These are phyloP conservation scores for Scopulariopsis brevicaulis DNA, from an alignment of 2,329 filamentous ascomycete species.

Conservation along the genomic window DNA sequence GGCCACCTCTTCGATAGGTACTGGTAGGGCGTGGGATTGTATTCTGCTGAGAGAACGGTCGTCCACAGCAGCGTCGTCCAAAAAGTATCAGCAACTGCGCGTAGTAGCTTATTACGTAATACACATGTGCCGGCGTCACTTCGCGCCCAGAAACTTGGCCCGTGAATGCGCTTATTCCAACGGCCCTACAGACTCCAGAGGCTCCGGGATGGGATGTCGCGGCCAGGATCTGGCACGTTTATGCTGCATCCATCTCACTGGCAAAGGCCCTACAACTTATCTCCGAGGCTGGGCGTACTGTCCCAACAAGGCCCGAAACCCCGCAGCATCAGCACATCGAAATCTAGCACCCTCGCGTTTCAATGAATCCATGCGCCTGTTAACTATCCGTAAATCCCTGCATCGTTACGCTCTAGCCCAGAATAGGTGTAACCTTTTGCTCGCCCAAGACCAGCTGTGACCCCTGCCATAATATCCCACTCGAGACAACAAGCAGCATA, in stretches of 20 bases:
- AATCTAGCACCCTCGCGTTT: neutral
- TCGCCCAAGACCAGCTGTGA: neutral
- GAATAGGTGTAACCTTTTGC: neutral
- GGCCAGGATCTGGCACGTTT: neutral
- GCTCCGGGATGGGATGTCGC: no score
- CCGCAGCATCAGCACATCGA: neutral
- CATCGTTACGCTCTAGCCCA: neutral
- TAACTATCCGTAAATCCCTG: neutral
- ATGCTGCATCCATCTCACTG: neutral
- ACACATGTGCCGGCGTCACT: neutral
- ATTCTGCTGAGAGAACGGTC: neutral
- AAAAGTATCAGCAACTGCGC: neutral
- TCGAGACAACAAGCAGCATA: slow-evolving; percentile 14
- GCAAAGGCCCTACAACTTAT: neutral
- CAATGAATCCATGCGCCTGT: neutral
- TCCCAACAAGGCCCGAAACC: neutral
- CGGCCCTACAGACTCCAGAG: no score
- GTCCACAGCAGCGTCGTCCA: neutral
- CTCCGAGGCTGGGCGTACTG: neutral
- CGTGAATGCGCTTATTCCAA: no score
- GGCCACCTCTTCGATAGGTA: neutral
- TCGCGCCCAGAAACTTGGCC: no score
- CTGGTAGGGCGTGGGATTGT: neutral
- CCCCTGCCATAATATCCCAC: slow-evolving; percentile 6
- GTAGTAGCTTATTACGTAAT: neutral